Conservation (phyloP, 1,139 yeast genomes). For the Kodamaea sp. region DNA sequence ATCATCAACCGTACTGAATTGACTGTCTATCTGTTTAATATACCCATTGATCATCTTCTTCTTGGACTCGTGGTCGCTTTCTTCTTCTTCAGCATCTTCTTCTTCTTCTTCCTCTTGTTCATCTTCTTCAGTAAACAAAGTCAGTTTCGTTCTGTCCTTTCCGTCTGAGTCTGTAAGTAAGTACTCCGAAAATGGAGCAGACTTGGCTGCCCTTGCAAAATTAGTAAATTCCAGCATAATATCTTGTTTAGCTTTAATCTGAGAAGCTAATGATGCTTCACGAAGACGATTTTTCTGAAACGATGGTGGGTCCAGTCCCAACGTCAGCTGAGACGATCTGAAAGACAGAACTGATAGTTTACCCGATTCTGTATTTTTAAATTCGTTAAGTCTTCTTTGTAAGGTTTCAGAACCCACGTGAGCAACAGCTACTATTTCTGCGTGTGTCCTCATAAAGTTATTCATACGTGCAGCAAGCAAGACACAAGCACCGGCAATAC, state of each 20-base stretch:
- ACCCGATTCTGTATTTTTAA: conserved; percentile 74
- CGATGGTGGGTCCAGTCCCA: conserved; percentile 77
- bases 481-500: conserved; percentile 96
- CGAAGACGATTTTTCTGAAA: conserved; percentile 48
- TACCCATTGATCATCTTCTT: not conserved
- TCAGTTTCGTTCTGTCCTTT: conserved; percentile 15
- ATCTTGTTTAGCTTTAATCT: conserved; percentile 31
- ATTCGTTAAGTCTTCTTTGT: conserved; percentile 85
- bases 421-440: conserved; percentile 92
- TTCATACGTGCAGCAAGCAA: conserved; percentile 95
- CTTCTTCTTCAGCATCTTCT: not conserved
- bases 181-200: conserved; percentile 1
- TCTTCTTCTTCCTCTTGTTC: conserved; percentile 3
- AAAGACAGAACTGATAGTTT: conserved; percentile 69
- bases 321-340: conserved; percentile 44
- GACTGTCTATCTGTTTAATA: not conserved
- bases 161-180: conserved; percentile 4
- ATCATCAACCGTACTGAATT: not conserved
- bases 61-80: not conserved
- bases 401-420: conserved; percentile 94
- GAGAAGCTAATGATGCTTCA: conserved; percentile 25
- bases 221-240: conserved; percentile 21
- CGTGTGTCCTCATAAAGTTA: conserved; percentile 84
- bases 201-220: conserved; percentile 1
- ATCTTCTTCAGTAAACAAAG: conserved; percentile 29